Percentiles rank a stretch among this genome's conserved stretches.
These are phyloP conservation scores for Aechmea fasciata DNA, from an alignment of 176 grass and related monocot genomes.

Conservation along the genomic window DNA sequence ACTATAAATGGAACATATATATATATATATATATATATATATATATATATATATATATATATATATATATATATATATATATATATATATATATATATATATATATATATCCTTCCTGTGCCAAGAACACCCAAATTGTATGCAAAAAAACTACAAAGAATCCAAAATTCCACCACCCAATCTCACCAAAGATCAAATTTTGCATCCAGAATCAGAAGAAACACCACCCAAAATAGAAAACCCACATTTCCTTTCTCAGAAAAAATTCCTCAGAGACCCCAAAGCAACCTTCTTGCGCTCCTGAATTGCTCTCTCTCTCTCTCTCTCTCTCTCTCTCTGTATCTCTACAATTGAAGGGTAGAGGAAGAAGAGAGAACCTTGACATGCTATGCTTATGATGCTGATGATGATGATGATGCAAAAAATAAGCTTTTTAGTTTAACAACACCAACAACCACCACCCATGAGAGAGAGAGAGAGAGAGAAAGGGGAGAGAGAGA, in stretches of 20 bases:
- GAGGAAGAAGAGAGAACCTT: background rate
- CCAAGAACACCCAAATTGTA: background rate
- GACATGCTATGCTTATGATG: background rate
- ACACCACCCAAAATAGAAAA: background rate
- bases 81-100: too few relatives aligned
- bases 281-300: background rate
- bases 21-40: too few relatives aligned
- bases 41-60: too few relatives aligned
- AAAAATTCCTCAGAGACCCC: background rate
- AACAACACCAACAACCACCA: background rate
- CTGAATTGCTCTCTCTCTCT: too few relatives aligned
- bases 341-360: background rate
- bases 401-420: background rate
- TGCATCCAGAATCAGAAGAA: background rate
- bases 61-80: too few relatives aligned
- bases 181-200: background rate
- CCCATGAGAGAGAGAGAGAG: constrained; percentile 20
- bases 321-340: background rate
- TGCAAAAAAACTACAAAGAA: background rate
- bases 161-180: background rate
- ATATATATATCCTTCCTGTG: background rate
- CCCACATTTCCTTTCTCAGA: background rate
- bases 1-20: background rate
- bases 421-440: background rate
- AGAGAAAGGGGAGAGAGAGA: too few relatives aligned